Base-by-base conservation (phyloP, 176 grass and related monocot genomes). In the Aegilops bicornis region DNA sequence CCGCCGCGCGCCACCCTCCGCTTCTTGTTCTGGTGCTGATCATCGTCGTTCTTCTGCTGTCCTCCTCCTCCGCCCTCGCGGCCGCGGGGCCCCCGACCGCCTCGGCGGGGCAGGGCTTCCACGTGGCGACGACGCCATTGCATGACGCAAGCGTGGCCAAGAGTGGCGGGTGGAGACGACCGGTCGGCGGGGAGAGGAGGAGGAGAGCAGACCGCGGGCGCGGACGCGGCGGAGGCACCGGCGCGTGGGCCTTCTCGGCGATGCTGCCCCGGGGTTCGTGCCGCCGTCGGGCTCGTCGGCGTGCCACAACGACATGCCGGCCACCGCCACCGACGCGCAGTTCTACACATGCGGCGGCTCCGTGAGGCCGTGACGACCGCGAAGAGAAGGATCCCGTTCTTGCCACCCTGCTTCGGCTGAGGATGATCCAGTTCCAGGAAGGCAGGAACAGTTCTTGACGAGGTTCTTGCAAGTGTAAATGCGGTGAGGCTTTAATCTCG, bases 181-280 rank as follows among this genome's bases (percentile, higher is more conserved):
- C 58, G 73, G 13, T 14, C 37, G 60, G 77, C 64, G 52, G 19
- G 20, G 30, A 17, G 40, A 25, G 43, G 63, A 25, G 43, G 39
- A 20, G 30, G 30, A 76, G 40, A 17, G 45, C 2, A 36, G 62
- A 23, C 45, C 64, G 65, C 3, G 36, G 48, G 33, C 45, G 43
- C 42, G 42, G 3, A 43, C 10, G 69, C 25, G 52, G 73, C 4
- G 73, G 59, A 11, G 87, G 84, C 43, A 78, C 39, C 35, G 87
- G 84, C 70, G 76, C 68, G 48, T 75, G 69, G 91, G 54, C 79
- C 0, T 95, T 93, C 83, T 93, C 86, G 20, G 88, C 77, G 62
- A 95, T 95, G 93, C 86, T 95, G 37, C 93, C 93, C 7, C 79
- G 88, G 1, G 88, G 24, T 89, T 89, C 88, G 84, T 89, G 17